phyloP scores from a whole-genome alignment of 768 basidiomycete genomes.

The Daedalea quercina region DNA sequence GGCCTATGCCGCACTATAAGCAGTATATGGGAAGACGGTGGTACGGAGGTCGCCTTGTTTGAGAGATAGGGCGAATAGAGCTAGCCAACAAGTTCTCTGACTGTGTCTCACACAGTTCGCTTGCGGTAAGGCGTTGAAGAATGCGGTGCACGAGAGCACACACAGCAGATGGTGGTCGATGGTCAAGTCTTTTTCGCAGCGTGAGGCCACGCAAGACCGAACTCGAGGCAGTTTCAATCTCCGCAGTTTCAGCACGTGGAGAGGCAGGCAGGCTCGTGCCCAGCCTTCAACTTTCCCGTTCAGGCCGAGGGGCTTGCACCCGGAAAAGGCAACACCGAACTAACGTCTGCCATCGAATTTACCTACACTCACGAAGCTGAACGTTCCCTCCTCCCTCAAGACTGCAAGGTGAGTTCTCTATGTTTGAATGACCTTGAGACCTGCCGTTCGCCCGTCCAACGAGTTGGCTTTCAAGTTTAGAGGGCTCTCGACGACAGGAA shows the following conservation, averaged over 20 bases:
- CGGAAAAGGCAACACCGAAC: constrained; percentile 8
- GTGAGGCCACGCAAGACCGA: constrained; percentile 10
- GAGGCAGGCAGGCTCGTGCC: neutral
- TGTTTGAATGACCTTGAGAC: constrained; percentile 3
- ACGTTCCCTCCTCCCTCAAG: constrained; percentile 25
- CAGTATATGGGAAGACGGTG: neutral
- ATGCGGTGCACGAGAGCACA: constrained; percentile 9
- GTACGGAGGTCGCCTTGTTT: neutral
- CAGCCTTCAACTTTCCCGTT: constrained; percentile 5
- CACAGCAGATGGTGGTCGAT: constrained; percentile 38
- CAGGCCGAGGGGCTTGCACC: constrained; percentile 5
- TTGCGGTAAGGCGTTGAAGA: constrained; percentile 4
- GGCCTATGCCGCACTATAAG: neutral
- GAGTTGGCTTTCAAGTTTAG: neutral
- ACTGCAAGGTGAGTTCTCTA: constrained; percentile 25
- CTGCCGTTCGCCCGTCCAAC: neutral
- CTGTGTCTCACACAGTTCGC: constrained; percentile 21
- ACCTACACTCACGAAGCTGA: constrained; percentile 1
- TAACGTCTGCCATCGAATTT: constrained; percentile 4
- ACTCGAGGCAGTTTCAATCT: constrained; percentile 23
- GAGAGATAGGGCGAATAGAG: neutral
- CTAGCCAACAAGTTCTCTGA: constrained; percentile 7
- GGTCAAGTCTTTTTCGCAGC: constrained; percentile 29
- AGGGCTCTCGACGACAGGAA: neutral
- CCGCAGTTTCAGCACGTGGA: constrained; percentile 16